phyloP scores from a whole-genome alignment of 176 grass and related monocot genomes.

The Tuctoria greenei region DNA sequence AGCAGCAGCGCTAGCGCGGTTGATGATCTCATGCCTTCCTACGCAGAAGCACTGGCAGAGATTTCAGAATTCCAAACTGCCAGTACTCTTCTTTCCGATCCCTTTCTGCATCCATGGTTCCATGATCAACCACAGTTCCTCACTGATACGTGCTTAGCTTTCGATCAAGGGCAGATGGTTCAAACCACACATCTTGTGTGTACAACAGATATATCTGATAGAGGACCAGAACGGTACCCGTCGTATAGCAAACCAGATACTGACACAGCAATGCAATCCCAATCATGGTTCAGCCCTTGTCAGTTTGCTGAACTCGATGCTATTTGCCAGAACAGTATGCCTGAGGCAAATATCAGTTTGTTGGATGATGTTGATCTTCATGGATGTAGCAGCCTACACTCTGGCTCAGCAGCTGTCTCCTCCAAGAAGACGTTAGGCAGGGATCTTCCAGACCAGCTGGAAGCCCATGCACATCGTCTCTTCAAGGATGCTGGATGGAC shows the following conservation, averaged over 20 bases:
- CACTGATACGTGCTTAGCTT: background rate
- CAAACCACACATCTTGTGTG: background rate
- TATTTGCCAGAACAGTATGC: constrained; percentile 24
- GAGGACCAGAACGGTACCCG: background rate
- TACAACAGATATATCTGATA: background rate
- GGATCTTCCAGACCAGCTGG: constrained; percentile 82
- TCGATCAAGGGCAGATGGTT: constrained; percentile 25
- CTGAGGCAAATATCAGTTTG: constrained; percentile 22
- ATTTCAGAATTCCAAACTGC: constrained; percentile 38
- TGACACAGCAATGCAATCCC: constrained; percentile 30
- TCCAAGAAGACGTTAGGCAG: constrained; percentile 59
- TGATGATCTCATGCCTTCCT: constrained; percentile 55
- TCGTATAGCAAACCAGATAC: constrained; percentile 8
- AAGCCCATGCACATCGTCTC: constrained; percentile 65
- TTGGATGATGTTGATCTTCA: constrained; percentile 41
- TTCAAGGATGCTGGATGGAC: constrained; percentile 90
- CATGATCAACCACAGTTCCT: constrained; percentile 32
- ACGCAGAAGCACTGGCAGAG: constrained; percentile 36
- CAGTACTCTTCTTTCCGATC: constrained; percentile 28
- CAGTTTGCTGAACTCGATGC: constrained; percentile 30
- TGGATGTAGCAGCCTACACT: constrained; percentile 36
- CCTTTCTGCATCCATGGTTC: constrained; percentile 45
- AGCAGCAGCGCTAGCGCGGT: constrained; percentile 41
- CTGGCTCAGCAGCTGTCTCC: constrained; percentile 25
- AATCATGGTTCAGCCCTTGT: constrained; percentile 32